phyloP scores from a whole-genome alignment of 495 filamentous ascomycete genomes.

The Talaromyces nanjingensis region DNA sequence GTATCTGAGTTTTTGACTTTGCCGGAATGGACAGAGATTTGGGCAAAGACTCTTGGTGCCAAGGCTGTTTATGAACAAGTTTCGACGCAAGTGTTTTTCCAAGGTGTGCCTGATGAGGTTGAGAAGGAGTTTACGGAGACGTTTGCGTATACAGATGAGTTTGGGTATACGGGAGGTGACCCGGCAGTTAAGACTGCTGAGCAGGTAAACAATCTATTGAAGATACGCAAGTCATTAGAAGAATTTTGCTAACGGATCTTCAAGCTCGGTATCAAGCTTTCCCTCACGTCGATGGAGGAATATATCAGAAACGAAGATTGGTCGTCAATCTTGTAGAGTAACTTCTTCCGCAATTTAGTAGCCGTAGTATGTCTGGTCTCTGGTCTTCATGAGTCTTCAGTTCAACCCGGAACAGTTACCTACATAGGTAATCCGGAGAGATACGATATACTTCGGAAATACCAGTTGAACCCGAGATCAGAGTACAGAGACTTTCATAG shows the following conservation, averaged over 20 bases:
- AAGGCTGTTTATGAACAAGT: not conserved
- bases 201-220: not conserved
- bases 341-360: not conserved
- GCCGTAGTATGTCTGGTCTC: too few relatives aligned
- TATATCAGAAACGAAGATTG: slow-evolving; percentile 16
- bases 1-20: slow-evolving; percentile 19
- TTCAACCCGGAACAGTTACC: too few relatives aligned
- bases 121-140: slow-evolving; percentile 16
- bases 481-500: too few relatives aligned
- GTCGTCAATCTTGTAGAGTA: slow-evolving; percentile 4
- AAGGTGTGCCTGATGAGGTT: not conserved
- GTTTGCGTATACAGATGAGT: slow-evolving; percentile 28
- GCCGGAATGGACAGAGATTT: slow-evolving; percentile 21
- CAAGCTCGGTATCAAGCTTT: not conserved
- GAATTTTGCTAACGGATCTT: not conserved
- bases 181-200: not conserved
- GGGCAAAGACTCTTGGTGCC: slow-evolving; percentile 10
- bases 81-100: not conserved
- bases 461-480: too few relatives aligned
- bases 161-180: slow-evolving; percentile 33
- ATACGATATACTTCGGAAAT: too few relatives aligned
- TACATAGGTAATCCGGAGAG: too few relatives aligned
- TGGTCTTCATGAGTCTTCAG: too few relatives aligned
- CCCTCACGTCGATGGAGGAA: slow-evolving; percentile 10
- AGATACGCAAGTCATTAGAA: not conserved